Evolutionary conservation across 805 yeast genomes (phyloP).

Genomic region (Priceomyces haplophilus): DNA sequence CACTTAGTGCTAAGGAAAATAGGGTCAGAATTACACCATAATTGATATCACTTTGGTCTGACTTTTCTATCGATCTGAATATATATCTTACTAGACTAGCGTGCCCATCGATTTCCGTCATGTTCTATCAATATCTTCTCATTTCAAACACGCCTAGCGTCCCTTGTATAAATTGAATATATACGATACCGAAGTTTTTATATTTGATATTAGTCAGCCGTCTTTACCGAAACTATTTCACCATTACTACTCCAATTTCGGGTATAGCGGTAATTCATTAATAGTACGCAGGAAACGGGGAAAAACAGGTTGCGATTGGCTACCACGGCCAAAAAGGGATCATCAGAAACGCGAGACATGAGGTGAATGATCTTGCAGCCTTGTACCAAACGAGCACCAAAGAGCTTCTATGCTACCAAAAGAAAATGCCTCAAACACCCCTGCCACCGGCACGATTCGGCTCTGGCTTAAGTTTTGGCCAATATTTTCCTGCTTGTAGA

Average conservation of each 20-base stretch:
- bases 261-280: not conserved
- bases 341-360: too few relatives aligned
- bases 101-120: not conserved
- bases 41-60: not conserved
- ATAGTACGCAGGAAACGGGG: not conserved
- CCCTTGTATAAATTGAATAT: not conserved
- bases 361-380: too few relatives aligned
- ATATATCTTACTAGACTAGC: not conserved
- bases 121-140: not conserved
- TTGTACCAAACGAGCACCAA: too few relatives aligned
- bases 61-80: not conserved
- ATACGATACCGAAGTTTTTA: not conserved
- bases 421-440: too few relatives aligned
- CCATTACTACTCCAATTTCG: conserved; percentile 3
- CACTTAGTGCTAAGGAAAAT: not conserved
- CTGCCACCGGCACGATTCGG: not conserved
- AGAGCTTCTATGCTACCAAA: not conserved
- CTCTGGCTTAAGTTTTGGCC: too few relatives aligned
- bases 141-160: not conserved
- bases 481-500: too few relatives aligned
- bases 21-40: not conserved
- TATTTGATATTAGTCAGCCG: conserved; percentile 6
- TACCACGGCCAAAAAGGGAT: too few relatives aligned
- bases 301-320: not conserved
- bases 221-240: conserved; percentile 1